Conservation (phyloP, 2,329 filamentous ascomycete genomes). For the Orbilia oligospora region DNA sequence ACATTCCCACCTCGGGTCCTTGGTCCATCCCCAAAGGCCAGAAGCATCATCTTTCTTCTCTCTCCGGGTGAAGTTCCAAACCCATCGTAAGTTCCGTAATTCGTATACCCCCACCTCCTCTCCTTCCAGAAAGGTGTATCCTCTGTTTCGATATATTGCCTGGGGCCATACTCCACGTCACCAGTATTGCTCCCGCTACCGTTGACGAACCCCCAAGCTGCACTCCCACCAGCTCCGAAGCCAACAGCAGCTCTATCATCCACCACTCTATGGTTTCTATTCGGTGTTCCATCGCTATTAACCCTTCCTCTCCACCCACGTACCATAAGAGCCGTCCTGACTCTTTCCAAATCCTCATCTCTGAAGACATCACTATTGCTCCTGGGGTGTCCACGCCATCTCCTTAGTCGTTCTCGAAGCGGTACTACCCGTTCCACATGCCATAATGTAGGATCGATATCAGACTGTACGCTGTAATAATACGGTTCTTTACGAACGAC, state of each 20-base stretch:
- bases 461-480: constrained; percentile 58
- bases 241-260: constrained; percentile 55
- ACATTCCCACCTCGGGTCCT: constrained; percentile 52
- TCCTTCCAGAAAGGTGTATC: constrained; percentile 60
- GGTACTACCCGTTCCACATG: constrained; percentile 57
- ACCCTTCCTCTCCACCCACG: constrained; percentile 56
- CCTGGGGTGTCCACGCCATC: constrained; percentile 27
- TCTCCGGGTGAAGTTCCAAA: constrained; percentile 48
- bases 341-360: constrained; percentile 57
- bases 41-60: constrained; percentile 53
- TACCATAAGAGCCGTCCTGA: constrained; percentile 37
- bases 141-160: constrained; percentile 54
- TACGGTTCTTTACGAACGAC: constrained; percentile 47
- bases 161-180: constrained; percentile 43
- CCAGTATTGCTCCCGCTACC: background rate
- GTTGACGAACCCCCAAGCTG: constrained; percentile 34
- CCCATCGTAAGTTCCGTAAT: constrained; percentile 49
- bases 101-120: constrained; percentile 47
- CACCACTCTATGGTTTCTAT: constrained; percentile 45
- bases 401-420: constrained; percentile 53
- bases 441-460: constrained; percentile 57
- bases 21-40: constrained; percentile 30
- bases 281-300: constrained; percentile 54
- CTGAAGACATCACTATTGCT: constrained; percentile 51
- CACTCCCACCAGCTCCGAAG: constrained; percentile 32